Conservation (phyloP, 169 alveolate genomes). For the Plasmodium relictum region DNA sequence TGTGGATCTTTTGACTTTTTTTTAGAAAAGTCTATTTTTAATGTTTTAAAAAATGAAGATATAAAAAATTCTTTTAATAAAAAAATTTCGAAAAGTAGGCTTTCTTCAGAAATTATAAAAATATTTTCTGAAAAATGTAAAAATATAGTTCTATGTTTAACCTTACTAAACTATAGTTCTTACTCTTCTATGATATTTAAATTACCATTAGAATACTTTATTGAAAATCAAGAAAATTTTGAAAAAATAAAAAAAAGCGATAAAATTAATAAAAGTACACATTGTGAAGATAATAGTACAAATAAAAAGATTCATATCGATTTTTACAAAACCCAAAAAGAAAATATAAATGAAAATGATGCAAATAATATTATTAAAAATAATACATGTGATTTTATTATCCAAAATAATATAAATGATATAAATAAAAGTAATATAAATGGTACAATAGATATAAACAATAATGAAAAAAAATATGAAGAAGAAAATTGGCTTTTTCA, state of each 20-base stretch:
- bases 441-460: neutral
- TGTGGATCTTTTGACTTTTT: constrained; percentile 91
- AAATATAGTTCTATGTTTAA: constrained; percentile 42
- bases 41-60: constrained; percentile 75
- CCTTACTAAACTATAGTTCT: constrained; percentile 65
- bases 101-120: constrained; percentile 56
- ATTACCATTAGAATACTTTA: constrained; percentile 21
- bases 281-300: neutral
- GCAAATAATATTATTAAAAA: neutral
- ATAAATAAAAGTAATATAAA: neutral
- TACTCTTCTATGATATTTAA: constrained; percentile 50
- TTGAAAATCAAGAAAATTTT: constrained; percentile 35
- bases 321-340: neutral
- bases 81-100: constrained; percentile 76
- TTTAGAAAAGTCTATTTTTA: constrained; percentile 86
- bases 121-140: constrained; percentile 50
- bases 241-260: constrained; percentile 23
- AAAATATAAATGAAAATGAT: constrained; percentile 1
- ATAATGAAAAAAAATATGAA: constrained; percentile 1
- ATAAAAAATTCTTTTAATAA: constrained; percentile 49
- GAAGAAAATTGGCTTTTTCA: constrained; percentile 34
- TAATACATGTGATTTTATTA: neutral
- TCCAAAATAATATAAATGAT: constrained; percentile 10
- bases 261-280: constrained; percentile 8
- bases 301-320: neutral